phyloP scores from a whole-genome alignment of 202 grass and related monocot species.

The Cymbopogon flexuosus region DNA sequence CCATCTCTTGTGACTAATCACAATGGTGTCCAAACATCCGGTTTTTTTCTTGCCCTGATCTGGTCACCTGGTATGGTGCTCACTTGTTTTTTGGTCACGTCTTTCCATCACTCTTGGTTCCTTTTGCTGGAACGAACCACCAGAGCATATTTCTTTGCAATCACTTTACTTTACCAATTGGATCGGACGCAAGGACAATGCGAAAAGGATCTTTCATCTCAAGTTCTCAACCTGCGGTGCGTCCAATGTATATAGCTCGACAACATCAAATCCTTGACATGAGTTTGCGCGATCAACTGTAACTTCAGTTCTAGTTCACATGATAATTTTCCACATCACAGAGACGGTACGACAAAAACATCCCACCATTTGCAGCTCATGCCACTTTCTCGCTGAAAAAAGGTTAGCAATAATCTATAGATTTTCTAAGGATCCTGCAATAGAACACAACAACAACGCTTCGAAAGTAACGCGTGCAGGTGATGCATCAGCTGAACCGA shows the following conservation, averaged over 20 bases:
- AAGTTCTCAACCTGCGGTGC: not conserved
- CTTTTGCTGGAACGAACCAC: not conserved
- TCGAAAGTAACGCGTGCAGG: not conserved
- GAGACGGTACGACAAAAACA: not conserved
- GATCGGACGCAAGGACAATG: not conserved
- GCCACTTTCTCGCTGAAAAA: not conserved
- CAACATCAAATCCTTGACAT: not conserved
- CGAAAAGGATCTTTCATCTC: conserved; percentile 41
- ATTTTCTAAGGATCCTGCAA: not conserved
- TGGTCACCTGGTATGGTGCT: not conserved
- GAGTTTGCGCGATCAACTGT: conserved; percentile 5
- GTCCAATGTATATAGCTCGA: not conserved
- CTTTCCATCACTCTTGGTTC: conserved; percentile 12
- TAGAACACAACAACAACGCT: not conserved
- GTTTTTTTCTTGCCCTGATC: not conserved
- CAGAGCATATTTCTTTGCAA: conserved; percentile 6
- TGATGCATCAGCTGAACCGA: not conserved
- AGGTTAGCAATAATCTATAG: not conserved
- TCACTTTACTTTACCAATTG: not conserved
- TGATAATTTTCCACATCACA: not conserved
- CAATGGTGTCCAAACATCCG: too few species aligned
- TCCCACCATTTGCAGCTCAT: not conserved
- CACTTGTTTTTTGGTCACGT: conserved; percentile 4
- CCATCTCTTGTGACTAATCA: not conserved
- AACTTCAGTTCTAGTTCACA: not conserved